These are phyloP conservation scores for Rhipidocladum racemiflorum DNA, from an alignment of 176 grass and related monocot genomes.

Conservation along the genomic window DNA sequence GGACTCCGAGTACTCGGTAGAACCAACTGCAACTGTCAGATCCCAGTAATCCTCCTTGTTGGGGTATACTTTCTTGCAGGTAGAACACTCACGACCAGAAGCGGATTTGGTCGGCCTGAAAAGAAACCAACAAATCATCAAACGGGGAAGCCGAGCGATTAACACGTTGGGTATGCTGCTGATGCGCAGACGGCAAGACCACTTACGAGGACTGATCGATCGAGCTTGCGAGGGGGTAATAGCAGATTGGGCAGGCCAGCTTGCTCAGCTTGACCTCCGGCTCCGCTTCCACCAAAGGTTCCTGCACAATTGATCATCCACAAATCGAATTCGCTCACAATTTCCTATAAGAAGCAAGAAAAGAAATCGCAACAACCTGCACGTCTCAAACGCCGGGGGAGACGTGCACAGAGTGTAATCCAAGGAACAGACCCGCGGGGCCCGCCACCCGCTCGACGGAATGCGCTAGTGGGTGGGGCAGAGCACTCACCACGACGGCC, in stretches of 20 bases:
- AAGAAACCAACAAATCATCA: conserved; percentile 8
- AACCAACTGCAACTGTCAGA: conserved; percentile 57
- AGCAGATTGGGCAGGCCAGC: conserved; percentile 79
- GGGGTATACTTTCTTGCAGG: conserved; percentile 64
- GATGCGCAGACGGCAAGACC: not conserved
- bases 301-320: conserved; percentile 18
- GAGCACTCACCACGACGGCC: conserved; percentile 1
- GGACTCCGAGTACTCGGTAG: conserved; percentile 56
- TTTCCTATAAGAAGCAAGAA: not conserved
- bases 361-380: not conserved
- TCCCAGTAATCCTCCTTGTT: conserved; percentile 67
- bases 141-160: not conserved
- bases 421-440: not conserved
- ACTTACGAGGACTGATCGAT: conserved; percentile 44
- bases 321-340: not conserved
- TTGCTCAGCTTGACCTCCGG: conserved; percentile 22
- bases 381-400: not conserved
- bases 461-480: not conserved
- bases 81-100: conserved; percentile 43
- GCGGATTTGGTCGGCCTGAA: conserved; percentile 6
- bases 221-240: conserved; percentile 46
- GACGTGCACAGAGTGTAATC: not conserved
- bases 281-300: conserved; percentile 4
- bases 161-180: not conserved
- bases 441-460: not conserved